Percentiles rank a stretch among this genome's conserved stretches.
phyloP scores from a whole-genome alignment of 2,329 filamentous ascomycete species.

The Phaeosphaeriaceae sp. region DNA sequence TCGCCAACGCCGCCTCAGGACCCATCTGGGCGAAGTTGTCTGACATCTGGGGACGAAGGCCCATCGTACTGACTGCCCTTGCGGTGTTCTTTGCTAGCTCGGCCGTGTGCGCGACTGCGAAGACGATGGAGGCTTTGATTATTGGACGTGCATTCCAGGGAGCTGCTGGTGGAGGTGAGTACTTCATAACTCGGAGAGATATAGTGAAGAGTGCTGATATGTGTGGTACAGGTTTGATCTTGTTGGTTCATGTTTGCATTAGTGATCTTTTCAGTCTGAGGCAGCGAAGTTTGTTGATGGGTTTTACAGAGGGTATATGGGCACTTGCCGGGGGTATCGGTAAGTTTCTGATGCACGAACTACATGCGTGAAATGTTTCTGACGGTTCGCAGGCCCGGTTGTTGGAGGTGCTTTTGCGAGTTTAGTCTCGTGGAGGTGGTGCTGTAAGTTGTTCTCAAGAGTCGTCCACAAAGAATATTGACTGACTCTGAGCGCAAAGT shows the following conservation, averaged over 20 bases:
- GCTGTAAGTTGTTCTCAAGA: constrained; percentile 44
- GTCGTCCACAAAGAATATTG: not conserved
- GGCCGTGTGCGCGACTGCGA: constrained; percentile 64
- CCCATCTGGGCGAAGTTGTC: constrained; percentile 74
- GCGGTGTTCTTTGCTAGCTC: constrained; percentile 68
- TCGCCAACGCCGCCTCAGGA: constrained; percentile 71
- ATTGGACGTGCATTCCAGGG: constrained; percentile 69
- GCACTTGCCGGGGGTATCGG: constrained; percentile 62
- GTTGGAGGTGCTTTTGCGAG: constrained; percentile 61
- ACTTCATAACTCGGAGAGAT: not conserved
- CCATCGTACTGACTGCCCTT: constrained; percentile 60
- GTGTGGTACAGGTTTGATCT: constrained; percentile 57
- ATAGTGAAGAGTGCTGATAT: no score
- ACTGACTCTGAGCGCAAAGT: constrained; percentile 35
- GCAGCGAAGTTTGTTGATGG: constrained; percentile 59
- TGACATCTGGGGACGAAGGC: constrained; percentile 67
- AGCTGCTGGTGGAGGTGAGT: constrained; percentile 65
- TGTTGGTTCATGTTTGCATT: constrained; percentile 69
- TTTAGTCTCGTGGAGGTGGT: constrained; percentile 60
- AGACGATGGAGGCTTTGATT: constrained; percentile 67
- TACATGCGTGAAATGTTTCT: no score
- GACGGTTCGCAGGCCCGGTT: constrained; percentile 45
- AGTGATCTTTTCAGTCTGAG: constrained; percentile 69
- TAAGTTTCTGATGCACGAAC: no score
- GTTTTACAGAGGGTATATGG: constrained; percentile 63